These are phyloP conservation scores for Ustilago loliicola DNA, from an alignment of 1,284 basidiomycete genomes.

Conservation along the genomic window DNA sequence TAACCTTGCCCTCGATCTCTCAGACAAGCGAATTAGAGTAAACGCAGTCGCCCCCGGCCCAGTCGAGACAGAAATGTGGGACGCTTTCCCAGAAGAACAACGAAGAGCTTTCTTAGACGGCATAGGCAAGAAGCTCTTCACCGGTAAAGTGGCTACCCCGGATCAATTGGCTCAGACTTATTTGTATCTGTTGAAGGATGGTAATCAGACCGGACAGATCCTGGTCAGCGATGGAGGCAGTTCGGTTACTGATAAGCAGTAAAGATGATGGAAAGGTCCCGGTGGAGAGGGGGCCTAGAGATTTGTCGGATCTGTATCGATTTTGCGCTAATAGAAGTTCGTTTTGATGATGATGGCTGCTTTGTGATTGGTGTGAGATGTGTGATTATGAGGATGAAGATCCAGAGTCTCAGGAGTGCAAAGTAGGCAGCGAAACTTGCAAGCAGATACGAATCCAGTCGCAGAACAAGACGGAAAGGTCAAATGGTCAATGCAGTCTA, in stretches of 20 bases:
- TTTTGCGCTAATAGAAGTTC: neutral
- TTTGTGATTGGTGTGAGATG: neutral
- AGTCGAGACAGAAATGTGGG: conserved; percentile 50
- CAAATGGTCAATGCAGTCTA: neutral
- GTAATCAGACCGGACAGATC: conserved; percentile 43
- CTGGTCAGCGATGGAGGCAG: conserved; percentile 30
- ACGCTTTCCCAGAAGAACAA: conserved; percentile 16
- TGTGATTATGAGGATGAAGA: too few species aligned
- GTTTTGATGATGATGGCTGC: neutral
- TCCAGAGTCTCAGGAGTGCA: too few species aligned
- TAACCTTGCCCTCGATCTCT: conserved; percentile 41
- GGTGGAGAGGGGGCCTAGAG: too few species aligned
- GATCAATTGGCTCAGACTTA: conserved; percentile 43
- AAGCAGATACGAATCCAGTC: too few species aligned
- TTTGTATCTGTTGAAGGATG: conserved; percentile 54
- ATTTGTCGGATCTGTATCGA: neutral
- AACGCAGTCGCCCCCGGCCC: conserved; percentile 46
- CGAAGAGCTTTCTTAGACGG: conserved; percentile 1
- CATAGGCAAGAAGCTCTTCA: conserved; percentile 9
- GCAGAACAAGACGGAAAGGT: neutral
- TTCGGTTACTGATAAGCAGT: conserved; percentile 20
- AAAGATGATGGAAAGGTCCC: too few species aligned
- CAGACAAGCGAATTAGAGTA: conserved; percentile 33
- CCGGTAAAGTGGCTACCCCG: conserved; percentile 21
- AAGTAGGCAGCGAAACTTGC: too few species aligned